Conservation (phyloP, 2,329 filamentous ascomycete species). For the Colletotrichum eremochloae region DNA sequence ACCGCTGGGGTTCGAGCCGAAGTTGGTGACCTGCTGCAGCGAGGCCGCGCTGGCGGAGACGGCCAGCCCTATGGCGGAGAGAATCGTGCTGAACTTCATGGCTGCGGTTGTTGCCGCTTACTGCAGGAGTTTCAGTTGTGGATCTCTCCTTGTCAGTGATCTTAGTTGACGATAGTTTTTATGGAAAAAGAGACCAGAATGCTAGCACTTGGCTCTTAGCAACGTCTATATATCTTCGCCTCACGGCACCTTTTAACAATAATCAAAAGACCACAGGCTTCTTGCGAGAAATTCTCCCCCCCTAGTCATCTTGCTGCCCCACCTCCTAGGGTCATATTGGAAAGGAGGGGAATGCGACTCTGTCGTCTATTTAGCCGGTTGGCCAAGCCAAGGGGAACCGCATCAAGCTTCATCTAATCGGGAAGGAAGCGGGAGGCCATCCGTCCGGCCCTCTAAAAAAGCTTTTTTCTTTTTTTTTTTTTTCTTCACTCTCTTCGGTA, state of each 20-base stretch:
- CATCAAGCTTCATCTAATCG: constrained; percentile 17
- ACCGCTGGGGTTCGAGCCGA: constrained; percentile 48
- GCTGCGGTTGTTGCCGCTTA: background rate
- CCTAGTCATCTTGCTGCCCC: constrained; percentile 30
- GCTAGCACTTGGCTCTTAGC: background rate
- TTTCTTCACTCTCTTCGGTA: constrained; percentile 4
- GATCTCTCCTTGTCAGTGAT: background rate
- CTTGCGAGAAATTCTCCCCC: constrained; percentile 8
- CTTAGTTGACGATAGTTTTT: background rate
- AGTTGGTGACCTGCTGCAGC: constrained; percentile 48
- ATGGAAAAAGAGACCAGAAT: background rate
- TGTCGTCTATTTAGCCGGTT: constrained; percentile 29
- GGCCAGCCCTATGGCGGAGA: constrained; percentile 42
- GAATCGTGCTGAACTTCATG: constrained; percentile 39
- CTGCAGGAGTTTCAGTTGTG: background rate
- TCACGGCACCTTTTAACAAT: background rate
- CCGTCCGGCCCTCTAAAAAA: constrained; percentile 9
- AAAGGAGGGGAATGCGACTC: constrained; percentile 6
- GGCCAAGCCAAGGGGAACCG: background rate
- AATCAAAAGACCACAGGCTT: background rate
- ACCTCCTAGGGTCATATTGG: constrained; percentile 25
- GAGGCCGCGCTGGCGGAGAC: constrained; percentile 43
- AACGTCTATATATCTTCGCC: constrained; percentile 26
- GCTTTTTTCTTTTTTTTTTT: background rate
- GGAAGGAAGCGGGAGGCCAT: background rate